Evolutionary conservation across 148 eudicot species (phyloP), one percentile per base, ranked within the genome.

Genomic region (Spergularia bocconei): DNA sequence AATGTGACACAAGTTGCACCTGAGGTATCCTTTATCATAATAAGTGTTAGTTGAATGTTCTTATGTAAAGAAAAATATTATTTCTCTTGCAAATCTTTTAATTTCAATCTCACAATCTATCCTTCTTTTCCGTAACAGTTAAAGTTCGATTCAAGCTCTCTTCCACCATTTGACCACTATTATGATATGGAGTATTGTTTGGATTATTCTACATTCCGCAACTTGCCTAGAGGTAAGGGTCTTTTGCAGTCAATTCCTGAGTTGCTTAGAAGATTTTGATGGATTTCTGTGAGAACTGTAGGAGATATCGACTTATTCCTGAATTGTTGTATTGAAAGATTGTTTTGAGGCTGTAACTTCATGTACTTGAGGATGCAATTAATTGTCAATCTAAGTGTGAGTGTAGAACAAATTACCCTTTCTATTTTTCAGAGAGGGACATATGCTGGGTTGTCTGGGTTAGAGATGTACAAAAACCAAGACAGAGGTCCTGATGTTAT

Each of bases 141-240:
- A 68, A 83, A 84, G 63, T 72, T 81, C 72, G 78, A 82, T 75
- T 61, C 79, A 21, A 79, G 81, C 36, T 38, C 79, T 71, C 50
- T 80, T 76, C 85, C 78, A 53, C 71, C 85, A 55, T 82, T 83
- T n/a, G 89, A 87, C 78, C 92, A 82, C 79, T 91, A 95, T 74
- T 95, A 88, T 80, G 98, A 95, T 75, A 95, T 88, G 97, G 93
- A 95, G 81, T 95, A 95, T 72, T 90, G 88, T 76, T 84, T 92
- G 77, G 93, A 92, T 29, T 95, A 88, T 82, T 87, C 97, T 73
- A 90, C 98, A 77, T 95, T 95, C 61, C 85, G 88, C 68, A 84
- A 74, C 70, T 80, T 93, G 81, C 75, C 77, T 21, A 85, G 77
- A 75, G 91, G 98, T 93, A 83, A 78, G 77, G 69, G 20, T 33